Percentiles rank a stretch among this genome's conserved stretches.
phyloP scores from a whole-genome alignment of 1,284 basidiomycete species.

The Cerrena zonata region DNA sequence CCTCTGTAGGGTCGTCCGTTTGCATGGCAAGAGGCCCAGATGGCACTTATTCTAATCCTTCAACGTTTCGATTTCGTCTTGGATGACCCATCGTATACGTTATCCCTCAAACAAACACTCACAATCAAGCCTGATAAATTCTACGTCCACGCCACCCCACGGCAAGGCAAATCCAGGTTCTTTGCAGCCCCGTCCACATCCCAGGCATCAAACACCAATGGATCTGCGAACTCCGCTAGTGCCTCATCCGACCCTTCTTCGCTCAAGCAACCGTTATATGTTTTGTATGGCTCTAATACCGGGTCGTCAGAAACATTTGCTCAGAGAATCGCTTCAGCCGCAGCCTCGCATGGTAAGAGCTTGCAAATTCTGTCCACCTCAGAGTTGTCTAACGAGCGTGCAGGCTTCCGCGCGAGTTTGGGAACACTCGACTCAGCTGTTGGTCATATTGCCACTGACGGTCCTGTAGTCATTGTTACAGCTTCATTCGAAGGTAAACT shows the following conservation, averaged over 20 bases:
- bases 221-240: neutral
- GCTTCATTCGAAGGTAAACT: constrained; percentile 44
- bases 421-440: constrained; percentile 39
- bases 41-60: constrained; percentile 38
- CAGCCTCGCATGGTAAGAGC: constrained; percentile 32
- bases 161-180: constrained; percentile 17
- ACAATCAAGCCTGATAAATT: constrained; percentile 45
- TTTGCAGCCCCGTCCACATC: constrained; percentile 13
- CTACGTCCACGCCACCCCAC: constrained; percentile 35
- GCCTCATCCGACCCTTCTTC: neutral
- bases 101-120: constrained; percentile 40
- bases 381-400: neutral
- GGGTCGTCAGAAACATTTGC: constrained; percentile 47
- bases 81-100: constrained; percentile 38
- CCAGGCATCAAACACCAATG: constrained; percentile 1
- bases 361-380: neutral
- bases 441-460: constrained; percentile 37
- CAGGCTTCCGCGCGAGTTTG: constrained; percentile 37
- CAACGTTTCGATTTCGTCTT: constrained; percentile 42
- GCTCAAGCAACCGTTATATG: constrained; percentile 28
- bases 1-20: constrained; percentile 37
- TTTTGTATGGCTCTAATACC: constrained; percentile 45
- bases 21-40: constrained; percentile 44
- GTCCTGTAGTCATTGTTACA: constrained; percentile 44
- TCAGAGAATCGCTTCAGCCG: constrained; percentile 38